Evolutionary conservation across 257 asterid genomes (phyloP).

Genomic region (Apocynum venetum): DNA sequence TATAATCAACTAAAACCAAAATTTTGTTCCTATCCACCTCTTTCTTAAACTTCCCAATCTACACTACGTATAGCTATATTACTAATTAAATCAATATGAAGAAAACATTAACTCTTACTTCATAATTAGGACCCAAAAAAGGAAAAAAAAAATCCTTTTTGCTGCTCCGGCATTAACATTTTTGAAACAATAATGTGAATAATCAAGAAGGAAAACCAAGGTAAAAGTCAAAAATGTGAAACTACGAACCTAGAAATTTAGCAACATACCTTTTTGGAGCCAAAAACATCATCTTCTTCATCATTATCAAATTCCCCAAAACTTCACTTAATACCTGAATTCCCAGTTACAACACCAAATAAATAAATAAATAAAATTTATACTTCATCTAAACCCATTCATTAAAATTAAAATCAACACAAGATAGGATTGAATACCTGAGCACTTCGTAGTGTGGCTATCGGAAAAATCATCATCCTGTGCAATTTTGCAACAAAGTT

Average conservation of each 20-base stretch:
- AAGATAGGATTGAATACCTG: conserved; percentile 41
- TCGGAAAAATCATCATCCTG: conserved; percentile 76
- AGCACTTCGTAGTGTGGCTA: conserved; percentile 33
- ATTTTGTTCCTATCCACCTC: neutral
- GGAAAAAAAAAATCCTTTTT: neutral
- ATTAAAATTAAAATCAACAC: conserved; percentile 1
- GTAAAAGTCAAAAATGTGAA: neutral
- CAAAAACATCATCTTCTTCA: conserved; percentile 89
- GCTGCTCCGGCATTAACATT: neutral
- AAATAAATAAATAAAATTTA: neutral
- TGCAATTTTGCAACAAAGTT: conserved; percentile 9
- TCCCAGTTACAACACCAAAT: conserved; percentile 9
- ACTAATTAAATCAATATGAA: neutral
- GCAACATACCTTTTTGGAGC: conserved; percentile 65
- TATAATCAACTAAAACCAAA: neutral
- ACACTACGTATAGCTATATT: neutral
- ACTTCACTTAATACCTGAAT: conserved; percentile 67
- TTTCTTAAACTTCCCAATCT: neutral
- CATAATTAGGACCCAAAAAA: neutral
- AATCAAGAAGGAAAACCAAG: neutral
- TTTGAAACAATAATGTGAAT: neutral
- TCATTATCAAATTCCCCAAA: conserved; percentile 85
- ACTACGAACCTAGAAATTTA: neutral
- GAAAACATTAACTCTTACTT: neutral
- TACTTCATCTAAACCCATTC: neutral